Evolutionary conservation across 2,329 filamentous ascomycete genomes (phyloP), one percentile per base, ranked within the genome.

Genomic region (Fusarium oxysporum): DNA sequence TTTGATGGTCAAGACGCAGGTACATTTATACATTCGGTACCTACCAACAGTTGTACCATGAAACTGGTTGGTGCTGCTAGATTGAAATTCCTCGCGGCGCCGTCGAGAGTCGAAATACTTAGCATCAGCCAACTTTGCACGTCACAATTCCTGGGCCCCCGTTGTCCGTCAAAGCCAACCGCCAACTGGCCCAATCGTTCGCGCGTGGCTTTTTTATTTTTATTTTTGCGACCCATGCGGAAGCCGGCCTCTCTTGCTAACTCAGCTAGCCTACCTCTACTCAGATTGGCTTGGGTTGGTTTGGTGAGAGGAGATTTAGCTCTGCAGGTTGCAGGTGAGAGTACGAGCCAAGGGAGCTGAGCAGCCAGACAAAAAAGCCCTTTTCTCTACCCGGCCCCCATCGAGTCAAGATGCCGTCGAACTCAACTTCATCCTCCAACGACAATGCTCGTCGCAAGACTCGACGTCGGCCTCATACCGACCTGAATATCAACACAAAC

Each of bases 401-500:
- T 67, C 62, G 54, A 38, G 38, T 59, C 69, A 62, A 62, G 51
- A 62, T 77, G 75, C 62, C 72, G 57, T 75, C 74, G 43, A 65
- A 71, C 56, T 69, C 66, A 59, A 61, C 73, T 43, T 53, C 60
- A 57, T 62, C 69, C 40, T 65, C 71, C 53, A 71, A 66, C 62
- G 76, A 78, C 76, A 78, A 76, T 77, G 72, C 65, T 68, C 74
- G 72, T 71, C 73, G 67, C 40, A 68, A 68, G 71, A 74, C 69
- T 68, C 71, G 74, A 73, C 71, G 73, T 58, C 76, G 69, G 55
- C 72, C 71, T 38, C 71, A 68, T 62, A 73, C 70, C 65, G 74
- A 78, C 59, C 62, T 78, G 58, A 76, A 70, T 25, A 73, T 78
- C 68, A 75, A 76, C 66, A 78, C 74, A 55, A 65, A 73, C 63